Conservation (phyloP, 108 stramenopile genomes). For the Nitzschia sp. region DNA sequence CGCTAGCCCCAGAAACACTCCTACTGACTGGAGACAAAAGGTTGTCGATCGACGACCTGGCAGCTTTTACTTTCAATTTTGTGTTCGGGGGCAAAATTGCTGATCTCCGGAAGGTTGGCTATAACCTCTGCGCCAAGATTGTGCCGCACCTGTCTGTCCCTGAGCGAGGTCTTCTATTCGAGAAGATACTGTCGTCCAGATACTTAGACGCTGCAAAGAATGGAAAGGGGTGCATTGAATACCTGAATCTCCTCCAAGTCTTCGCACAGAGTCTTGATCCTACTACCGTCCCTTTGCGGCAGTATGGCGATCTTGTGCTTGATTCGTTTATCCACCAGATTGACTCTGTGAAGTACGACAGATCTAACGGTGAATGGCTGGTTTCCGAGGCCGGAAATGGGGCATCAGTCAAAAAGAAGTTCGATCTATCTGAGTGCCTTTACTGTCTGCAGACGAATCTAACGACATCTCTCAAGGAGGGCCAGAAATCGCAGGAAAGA, state of each 20-base stretch:
- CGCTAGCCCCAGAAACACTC: constrained; percentile 41
- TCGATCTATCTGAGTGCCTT: constrained; percentile 61
- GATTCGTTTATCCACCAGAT: constrained; percentile 36
- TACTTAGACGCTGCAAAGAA: constrained; percentile 42
- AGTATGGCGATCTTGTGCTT: constrained; percentile 14
- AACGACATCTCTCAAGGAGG: not conserved
- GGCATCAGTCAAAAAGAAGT: constrained; percentile 18
- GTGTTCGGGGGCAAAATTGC: constrained; percentile 48
- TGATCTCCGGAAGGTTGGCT: constrained; percentile 50
- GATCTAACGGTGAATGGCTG: constrained; percentile 35
- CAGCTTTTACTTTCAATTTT: constrained; percentile 54
- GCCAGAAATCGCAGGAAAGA: not conserved
- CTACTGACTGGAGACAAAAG: constrained; percentile 27
- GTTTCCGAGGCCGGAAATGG: constrained; percentile 20
- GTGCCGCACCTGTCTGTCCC: constrained; percentile 15
- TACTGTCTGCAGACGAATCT: constrained; percentile 34
- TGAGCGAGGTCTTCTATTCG: constrained; percentile 38
- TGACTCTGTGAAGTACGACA: constrained; percentile 16
- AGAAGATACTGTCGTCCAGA: constrained; percentile 30
- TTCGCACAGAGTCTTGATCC: constrained; percentile 28
- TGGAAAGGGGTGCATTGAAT: constrained; percentile 37
- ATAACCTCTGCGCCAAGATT: constrained; percentile 35
- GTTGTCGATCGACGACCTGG: constrained; percentile 41
- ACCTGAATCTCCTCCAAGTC: constrained; percentile 34
- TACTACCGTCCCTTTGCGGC: constrained; percentile 24